phyloP scores from a whole-genome alignment of 2,329 filamentous ascomycete species.

The Stagonosporopsis tanaceti region DNA sequence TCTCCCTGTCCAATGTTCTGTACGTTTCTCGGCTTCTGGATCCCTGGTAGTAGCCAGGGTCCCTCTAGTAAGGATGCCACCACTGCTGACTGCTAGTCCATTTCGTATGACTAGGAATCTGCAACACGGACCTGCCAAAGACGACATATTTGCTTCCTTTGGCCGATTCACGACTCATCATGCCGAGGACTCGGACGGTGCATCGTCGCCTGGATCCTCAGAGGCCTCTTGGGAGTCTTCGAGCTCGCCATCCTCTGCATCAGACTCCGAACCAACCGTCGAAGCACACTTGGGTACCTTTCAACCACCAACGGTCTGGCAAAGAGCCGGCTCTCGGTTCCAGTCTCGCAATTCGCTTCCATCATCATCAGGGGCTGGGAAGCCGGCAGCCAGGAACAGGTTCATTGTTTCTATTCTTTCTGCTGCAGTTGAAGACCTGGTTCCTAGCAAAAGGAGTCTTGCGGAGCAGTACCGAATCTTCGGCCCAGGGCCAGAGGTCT shows the following conservation, averaged over 20 bases:
- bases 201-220: conserved; percentile 39
- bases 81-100: conserved; percentile 29
- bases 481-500: conserved; percentile 81
- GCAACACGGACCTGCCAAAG: conserved; percentile 37
- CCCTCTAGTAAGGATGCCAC: conserved; percentile 54
- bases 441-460: conserved; percentile 81
- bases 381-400: conserved; percentile 58
- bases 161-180: conserved; percentile 54
- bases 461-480: conserved; percentile 85
- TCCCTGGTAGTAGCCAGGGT: conserved; percentile 58
- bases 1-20: conserved; percentile 65
- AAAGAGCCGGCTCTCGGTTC: conserved; percentile 62
- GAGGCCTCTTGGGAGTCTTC: conserved; percentile 47
- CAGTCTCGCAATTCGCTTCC: conserved; percentile 58
- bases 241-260: conserved; percentile 49
- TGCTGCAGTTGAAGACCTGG: conserved; percentile 63
- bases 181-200: conserved; percentile 33
- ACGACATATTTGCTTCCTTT: conserved; percentile 70
- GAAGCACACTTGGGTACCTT: conserved; percentile 54
- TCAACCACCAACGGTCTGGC: conserved; percentile 61
- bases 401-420: conserved; percentile 79
- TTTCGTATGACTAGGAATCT: conserved; percentile 40
- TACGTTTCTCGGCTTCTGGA: conserved; percentile 65
- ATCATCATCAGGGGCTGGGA: conserved; percentile 40
- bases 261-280: conserved; percentile 50